Evolutionary conservation across 805 yeast species (phyloP), one percentile per base, ranked within the genome.

Genomic region (Metschnikowia gelsemii): DNA sequence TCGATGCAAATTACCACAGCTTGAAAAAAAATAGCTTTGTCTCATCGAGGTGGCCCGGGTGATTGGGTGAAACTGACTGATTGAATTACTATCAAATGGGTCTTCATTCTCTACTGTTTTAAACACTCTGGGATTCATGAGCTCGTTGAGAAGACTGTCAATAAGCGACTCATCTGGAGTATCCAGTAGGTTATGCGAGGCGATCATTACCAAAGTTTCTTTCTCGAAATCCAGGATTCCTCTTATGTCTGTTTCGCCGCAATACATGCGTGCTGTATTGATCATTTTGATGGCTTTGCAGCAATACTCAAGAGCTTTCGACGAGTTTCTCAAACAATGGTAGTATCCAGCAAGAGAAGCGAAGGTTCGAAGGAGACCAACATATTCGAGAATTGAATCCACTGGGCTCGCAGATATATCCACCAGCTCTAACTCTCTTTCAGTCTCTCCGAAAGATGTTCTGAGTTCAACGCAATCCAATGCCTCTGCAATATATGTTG

Each of bases 221-320:
- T 39, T 31, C 33, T 46, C 52, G 25, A 29, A 43, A 17, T 38
- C 44, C 50, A 46, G 52, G 11, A 40, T 29, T 2, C 44, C 46
- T 17, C 25, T 9, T 16, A 32, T 14, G 7, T 32, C 32, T 9
- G 37, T 16, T 9, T 18, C 6, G 6, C 20, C 33, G 16, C n/a
- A 26, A 8, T 5, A 9, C 19, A 26, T 9, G 8, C 37, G 23
- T n/a, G 22, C 11, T 4, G 26, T 13, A 27, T 38, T 38, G 9
- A 32, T 27, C 4, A 20, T 8, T 4, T 19, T 14, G 9, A 38
- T 29, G 6, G 43, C 43, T n/a, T 24, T 27, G 8, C 39, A 31
- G 31, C 37, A 43, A 21, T 24, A 30, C 22, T 28, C 16, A 17
- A 39, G 22, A 6, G 46, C 38, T 13, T 19, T 30, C 9, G 26